These are phyloP conservation scores for Trichoderma brevicompactum DNA, from an alignment of 2,329 filamentous ascomycete genomes.

Conservation along the genomic window DNA sequence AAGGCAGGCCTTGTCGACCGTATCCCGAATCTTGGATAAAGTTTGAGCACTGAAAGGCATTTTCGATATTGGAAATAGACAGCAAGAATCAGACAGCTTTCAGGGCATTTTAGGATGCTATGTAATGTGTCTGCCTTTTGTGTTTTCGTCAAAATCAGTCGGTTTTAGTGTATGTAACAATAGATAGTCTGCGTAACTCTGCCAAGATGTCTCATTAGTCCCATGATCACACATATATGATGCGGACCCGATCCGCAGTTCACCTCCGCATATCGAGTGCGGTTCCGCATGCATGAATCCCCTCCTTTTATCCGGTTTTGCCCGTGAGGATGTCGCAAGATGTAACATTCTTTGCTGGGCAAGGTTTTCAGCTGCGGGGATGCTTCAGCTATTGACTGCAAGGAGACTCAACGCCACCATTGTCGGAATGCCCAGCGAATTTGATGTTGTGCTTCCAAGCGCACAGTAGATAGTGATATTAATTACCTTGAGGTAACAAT, in stretches of 20 bases:
- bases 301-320: conserved; percentile 3
- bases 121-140: not conserved
- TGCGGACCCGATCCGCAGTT: not conserved
- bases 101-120: not conserved
- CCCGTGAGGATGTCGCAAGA: not conserved
- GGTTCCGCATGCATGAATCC: not conserved
- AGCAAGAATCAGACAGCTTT: too few species aligned
- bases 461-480: not conserved
- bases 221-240: not conserved
- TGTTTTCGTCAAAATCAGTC: not conserved
- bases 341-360: not conserved
- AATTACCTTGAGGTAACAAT: not conserved
- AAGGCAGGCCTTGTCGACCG: not conserved
- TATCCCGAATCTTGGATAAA: not conserved
- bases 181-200: not conserved
- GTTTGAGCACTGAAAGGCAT: conserved; percentile 5
- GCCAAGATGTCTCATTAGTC: not conserved
- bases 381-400: not conserved
- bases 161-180: not conserved
- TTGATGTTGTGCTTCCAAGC: not conserved
- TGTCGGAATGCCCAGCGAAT: not conserved
- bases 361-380: not conserved
- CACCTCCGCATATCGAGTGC: not conserved
- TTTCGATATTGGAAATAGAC: not conserved
- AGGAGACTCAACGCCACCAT: not conserved